Evolutionary conservation across 2,329 filamentous ascomycete species (phyloP).

Genomic region (Phialophora chinensis): DNA sequence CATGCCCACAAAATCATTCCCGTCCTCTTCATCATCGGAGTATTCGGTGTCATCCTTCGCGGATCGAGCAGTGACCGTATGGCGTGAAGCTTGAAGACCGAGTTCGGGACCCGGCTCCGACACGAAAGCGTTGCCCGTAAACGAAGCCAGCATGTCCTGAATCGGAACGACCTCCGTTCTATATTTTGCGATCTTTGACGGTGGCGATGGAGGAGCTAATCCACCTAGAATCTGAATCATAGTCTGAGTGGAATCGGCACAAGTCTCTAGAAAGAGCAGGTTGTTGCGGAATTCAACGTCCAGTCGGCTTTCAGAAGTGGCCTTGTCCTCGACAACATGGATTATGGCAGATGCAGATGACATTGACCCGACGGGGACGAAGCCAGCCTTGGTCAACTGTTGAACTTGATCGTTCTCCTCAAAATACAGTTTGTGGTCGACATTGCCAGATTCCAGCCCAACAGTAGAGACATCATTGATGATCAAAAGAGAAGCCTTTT

Average conservation of each 20-base stretch:
- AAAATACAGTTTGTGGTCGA: slow-evolving; percentile 42
- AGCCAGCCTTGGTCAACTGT: slow-evolving; percentile 68
- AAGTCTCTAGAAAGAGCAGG: slow-evolving; percentile 88
- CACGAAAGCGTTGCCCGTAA: slow-evolving; percentile 82
- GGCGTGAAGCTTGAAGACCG: slow-evolving; percentile 35
- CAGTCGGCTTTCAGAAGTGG: slow-evolving; percentile 68
- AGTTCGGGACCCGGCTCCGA: slow-evolving; percentile 43
- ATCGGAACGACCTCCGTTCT: slow-evolving; percentile 85
- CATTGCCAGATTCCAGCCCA: slow-evolving; percentile 40
- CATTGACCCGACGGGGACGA: slow-evolving; percentile 83
- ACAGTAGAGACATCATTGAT: slow-evolving; percentile 73
- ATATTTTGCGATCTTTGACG: slow-evolving; percentile 83
- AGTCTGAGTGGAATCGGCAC: slow-evolving; percentile 95
- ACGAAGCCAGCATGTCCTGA: slow-evolving; percentile 85
- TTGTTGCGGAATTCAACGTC: slow-evolving; percentile 85
- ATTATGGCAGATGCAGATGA: slow-evolving; percentile 77
- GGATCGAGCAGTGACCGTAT: background rate
- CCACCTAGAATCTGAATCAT: slow-evolving; percentile 79
- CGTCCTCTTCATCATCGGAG: slow-evolving; percentile 47
- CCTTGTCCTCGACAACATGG: slow-evolving; percentile 62
- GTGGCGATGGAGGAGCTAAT: slow-evolving; percentile 80
- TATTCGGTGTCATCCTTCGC: slow-evolving; percentile 47
- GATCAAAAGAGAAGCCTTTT: slow-evolving; percentile 81
- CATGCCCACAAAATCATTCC: slow-evolving; percentile 46
- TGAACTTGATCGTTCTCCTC: slow-evolving; percentile 54